phyloP scores from a whole-genome alignment of 1,284 basidiomycete species.

The Phlebopus sp. region DNA sequence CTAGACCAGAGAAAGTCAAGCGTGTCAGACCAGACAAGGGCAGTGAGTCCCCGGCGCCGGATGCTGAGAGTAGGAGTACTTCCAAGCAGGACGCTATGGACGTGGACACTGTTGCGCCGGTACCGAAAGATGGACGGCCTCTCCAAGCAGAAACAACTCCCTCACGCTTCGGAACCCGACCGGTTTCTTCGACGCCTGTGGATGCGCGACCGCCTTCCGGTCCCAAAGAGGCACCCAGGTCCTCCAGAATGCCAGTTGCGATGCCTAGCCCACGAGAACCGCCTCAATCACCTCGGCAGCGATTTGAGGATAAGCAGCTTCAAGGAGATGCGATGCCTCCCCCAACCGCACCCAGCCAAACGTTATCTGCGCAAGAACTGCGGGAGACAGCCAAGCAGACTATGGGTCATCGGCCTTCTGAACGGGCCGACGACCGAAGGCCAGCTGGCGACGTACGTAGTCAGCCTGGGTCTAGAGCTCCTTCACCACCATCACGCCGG shows the following conservation, averaged over 20 bases:
- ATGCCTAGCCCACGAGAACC: slow-evolving; percentile 36
- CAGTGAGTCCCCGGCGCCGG: slow-evolving; percentile 41
- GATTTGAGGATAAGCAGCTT: slow-evolving; percentile 25
- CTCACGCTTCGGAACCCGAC: slow-evolving; percentile 27
- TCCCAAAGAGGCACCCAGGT: slow-evolving; percentile 21
- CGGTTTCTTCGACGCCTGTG: slow-evolving; percentile 10
- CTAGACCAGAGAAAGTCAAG: slow-evolving; percentile 73
- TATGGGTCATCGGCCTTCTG: slow-evolving; percentile 36
- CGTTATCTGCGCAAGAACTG: slow-evolving; percentile 74
- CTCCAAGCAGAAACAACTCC: slow-evolving; percentile 16
- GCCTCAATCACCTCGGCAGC: slow-evolving; percentile 40
- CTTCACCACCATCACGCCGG: slow-evolving; percentile 51
- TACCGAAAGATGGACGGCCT: slow-evolving; percentile 24
- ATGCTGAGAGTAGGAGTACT: slow-evolving; percentile 24
- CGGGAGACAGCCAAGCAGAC: slow-evolving; percentile 72
- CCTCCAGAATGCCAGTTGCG: slow-evolving; percentile 15
- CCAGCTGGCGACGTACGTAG: slow-evolving; percentile 36
- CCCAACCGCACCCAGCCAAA: slow-evolving; percentile 75
- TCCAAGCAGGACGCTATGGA: slow-evolving; percentile 39
- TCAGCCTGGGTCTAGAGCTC: slow-evolving; percentile 46
- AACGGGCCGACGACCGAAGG: slow-evolving; percentile 42
- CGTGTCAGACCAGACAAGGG: slow-evolving; percentile 57
- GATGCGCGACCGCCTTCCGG: slow-evolving; percentile 22
- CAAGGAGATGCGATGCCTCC: slow-evolving; percentile 60
- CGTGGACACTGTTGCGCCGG: slow-evolving; percentile 29